Percentiles rank a stretch among this genome's conserved stretches.
phyloP scores from a whole-genome alignment of 2,329 filamentous ascomycete species.

The Sporothrix variecibatus region DNA sequence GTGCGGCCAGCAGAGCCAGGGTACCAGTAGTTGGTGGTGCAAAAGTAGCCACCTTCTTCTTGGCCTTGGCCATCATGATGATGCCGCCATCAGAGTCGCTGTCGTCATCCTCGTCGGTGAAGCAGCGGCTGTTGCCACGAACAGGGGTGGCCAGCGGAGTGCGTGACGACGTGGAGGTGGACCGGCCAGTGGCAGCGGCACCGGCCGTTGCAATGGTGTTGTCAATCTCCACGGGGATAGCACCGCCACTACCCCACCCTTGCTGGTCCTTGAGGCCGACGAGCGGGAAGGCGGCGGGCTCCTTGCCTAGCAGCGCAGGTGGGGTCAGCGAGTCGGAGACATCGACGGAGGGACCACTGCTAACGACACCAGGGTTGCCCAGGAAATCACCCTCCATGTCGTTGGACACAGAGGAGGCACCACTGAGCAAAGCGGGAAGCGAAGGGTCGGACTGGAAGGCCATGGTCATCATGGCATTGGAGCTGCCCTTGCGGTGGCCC shows the following conservation, averaged over 20 bases:
- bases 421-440: slow-evolving; percentile 62
- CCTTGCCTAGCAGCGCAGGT: slow-evolving; percentile 51
- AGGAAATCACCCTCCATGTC: slow-evolving; percentile 64
- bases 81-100: slow-evolving; percentile 59
- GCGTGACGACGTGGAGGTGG: neutral
- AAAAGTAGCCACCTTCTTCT: slow-evolving; percentile 41
- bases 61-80: slow-evolving; percentile 55
- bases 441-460: slow-evolving; percentile 65
- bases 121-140: slow-evolving; percentile 25
- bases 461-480: slow-evolving; percentile 50
- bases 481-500: slow-evolving; percentile 39
- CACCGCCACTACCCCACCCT: slow-evolving; percentile 29
- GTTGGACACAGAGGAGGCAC: slow-evolving; percentile 64
- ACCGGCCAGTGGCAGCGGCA: neutral
- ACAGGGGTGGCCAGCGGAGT: slow-evolving; percentile 20
- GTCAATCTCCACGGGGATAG: slow-evolving; percentile 37
- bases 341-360: slow-evolving; percentile 45
- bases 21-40: neutral
- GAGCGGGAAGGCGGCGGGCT: slow-evolving; percentile 51
- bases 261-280: slow-evolving; percentile 39
- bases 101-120: slow-evolving; percentile 46
- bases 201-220: neutral
- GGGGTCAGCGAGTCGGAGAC: slow-evolving; percentile 58
- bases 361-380: slow-evolving; percentile 49
- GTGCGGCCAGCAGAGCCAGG: slow-evolving; percentile 32